Conservation (phyloP, 176 grass and related monocot genomes). For the barley (Hordeum vulgare) region MorexV3_pseudomolecules_assembly NC_058521.1:23509140-23509639, state of each 20-base stretch:
- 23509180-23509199: background rate
- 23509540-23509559: background rate
- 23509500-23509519: conserved; percentile 4
- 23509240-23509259: background rate
- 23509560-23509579: conserved; percentile 19
- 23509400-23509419: background rate
- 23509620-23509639: background rate
- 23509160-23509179: conserved; percentile 1
- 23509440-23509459: conserved; percentile 8
- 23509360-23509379: background rate
- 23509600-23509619: conserved; percentile 23
- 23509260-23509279: background rate
- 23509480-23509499: background rate
- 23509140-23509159: background rate
- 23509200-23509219: background rate
- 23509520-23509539: background rate
- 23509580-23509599: conserved; percentile 23
- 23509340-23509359: background rate
- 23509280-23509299: background rate
- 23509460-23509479: conserved; percentile 9
- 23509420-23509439: background rate
- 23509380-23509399: background rate
- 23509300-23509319: background rate
- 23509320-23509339: background rate
- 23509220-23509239: background rate